phyloP scores from a whole-genome alignment of 2,329 filamentous ascomycete genomes.

The Trichoderma atroviride region DNA sequence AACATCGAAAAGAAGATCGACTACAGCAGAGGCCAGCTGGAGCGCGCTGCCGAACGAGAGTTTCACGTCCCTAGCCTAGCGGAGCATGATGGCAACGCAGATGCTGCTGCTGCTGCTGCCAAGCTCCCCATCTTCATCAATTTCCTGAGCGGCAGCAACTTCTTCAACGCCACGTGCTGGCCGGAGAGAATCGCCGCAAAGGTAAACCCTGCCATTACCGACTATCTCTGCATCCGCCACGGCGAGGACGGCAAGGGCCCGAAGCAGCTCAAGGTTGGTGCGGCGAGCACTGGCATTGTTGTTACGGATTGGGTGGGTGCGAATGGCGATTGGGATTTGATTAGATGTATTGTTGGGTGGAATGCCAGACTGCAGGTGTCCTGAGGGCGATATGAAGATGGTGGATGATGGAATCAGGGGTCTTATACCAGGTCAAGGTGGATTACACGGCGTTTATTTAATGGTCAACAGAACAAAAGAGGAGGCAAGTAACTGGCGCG shows the following conservation, averaged over 20 bases:
- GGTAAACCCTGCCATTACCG: constrained; percentile 75
- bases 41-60: constrained; percentile 63
- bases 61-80: constrained; percentile 48
- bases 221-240: constrained; percentile 63
- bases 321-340: constrained; percentile 86
- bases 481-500: neutral
- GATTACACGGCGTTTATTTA: neutral
- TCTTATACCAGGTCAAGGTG: neutral
- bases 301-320: constrained; percentile 93
- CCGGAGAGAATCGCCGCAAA: constrained; percentile 87
- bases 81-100: constrained; percentile 31
- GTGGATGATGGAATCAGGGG: neutral
- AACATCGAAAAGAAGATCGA: constrained; percentile 81
- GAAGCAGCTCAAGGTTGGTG: constrained; percentile 57
- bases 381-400: neutral
- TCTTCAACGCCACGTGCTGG: constrained; percentile 91
- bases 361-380: constrained; percentile 67
- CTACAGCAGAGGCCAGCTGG: constrained; percentile 73
- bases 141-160: constrained; percentile 88
- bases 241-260: constrained; percentile 55
- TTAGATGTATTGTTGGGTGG: constrained; percentile 86
- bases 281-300: constrained; percentile 82
- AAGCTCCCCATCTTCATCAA: constrained; percentile 78
- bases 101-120: constrained; percentile 32
- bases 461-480: neutral